Evolutionary conservation across 306 rosid genomes (phyloP).

Genomic region (Fragaria iinumae): DNA sequence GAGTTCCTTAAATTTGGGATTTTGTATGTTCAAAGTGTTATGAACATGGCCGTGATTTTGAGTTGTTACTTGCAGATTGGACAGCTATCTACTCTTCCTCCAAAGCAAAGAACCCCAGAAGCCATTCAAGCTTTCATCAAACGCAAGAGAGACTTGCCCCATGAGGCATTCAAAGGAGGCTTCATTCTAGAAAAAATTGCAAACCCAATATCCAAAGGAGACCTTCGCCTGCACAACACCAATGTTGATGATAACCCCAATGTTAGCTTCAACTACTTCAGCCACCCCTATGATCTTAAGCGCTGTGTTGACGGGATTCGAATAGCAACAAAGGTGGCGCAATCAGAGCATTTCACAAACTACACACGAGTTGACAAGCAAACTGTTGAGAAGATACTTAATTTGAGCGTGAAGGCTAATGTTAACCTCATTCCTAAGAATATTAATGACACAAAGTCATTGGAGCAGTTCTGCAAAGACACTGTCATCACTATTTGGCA

Average conservation of each 20-base stretch:
- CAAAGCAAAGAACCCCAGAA: conserved; percentile 77
- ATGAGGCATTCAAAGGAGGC: conserved; percentile 83
- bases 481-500: conserved; percentile 96
- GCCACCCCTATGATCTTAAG: conserved; percentile 64
- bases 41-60: background rate
- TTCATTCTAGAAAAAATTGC: conserved; percentile 82
- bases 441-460: conserved; percentile 60
- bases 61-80: conserved; percentile 62
- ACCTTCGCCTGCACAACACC: conserved; percentile 56
- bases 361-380: conserved; percentile 46
- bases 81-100: conserved; percentile 87
- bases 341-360: conserved; percentile 61
- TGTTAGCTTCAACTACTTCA: conserved; percentile 91
- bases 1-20: background rate
- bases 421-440: conserved; percentile 77
- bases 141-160: conserved; percentile 56
- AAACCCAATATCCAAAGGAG: conserved; percentile 66
- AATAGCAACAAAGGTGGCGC: conserved; percentile 53
- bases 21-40: background rate
- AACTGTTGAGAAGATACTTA: conserved; percentile 60
- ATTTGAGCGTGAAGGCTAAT: conserved; percentile 63
- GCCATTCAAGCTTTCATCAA: conserved; percentile 51
- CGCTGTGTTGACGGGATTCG: conserved; percentile 80
- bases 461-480: conserved; percentile 85
- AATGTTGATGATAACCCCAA: conserved; percentile 74